Evolutionary conservation across 345 rosid genomes (phyloP), one percentile per base, ranked within the genome.

Genomic region (Linum usitatissimum): DNA sequence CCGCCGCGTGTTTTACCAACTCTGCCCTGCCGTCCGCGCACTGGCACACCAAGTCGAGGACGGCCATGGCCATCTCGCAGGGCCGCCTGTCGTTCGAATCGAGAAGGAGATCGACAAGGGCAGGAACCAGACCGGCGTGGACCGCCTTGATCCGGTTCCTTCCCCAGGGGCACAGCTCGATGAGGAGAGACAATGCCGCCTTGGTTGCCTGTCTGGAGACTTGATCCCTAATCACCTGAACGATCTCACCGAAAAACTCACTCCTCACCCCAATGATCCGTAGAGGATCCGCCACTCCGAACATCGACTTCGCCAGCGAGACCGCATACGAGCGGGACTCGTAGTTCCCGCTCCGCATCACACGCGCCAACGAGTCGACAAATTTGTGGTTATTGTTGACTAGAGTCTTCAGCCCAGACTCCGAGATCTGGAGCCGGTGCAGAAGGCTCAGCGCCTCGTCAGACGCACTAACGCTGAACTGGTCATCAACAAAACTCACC

Each of bases 11-110:
- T 21, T 58, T 67, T 58, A 88, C 62, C 54, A 88, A 72, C 73
- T 81, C 83, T 6, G 91, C 85, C 55, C 98, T 68, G 68, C 98
- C 98, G 58, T 88, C 92, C 0, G 96, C 95, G 45, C 84, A 80
- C 65, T 69, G 76, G 66, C 92, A 91, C 51, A 86, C 55, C 31
- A 70, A 53, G 71, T 84, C 95, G 57, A 88, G 70, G 45, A 76
- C 80, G 31, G 66, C 73, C 42, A 71, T 18, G 62, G 62, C 62
- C 67, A 66, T 66, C 61, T 72, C 76, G 54, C 68, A 67, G 18
- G 65, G 51, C 70, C 84, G 73, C 65, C 59, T 81, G 23, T 88
- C 84, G 0, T 75, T 42, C 8, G 81, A 67, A 55, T 86, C 94
- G 7, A 91, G 84, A n/a, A 91, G 90, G 62, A 78, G 79, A 71